Base-by-base conservation (phyloP, 345 rosid species). In the Atalantia buxifolia region DNA sequence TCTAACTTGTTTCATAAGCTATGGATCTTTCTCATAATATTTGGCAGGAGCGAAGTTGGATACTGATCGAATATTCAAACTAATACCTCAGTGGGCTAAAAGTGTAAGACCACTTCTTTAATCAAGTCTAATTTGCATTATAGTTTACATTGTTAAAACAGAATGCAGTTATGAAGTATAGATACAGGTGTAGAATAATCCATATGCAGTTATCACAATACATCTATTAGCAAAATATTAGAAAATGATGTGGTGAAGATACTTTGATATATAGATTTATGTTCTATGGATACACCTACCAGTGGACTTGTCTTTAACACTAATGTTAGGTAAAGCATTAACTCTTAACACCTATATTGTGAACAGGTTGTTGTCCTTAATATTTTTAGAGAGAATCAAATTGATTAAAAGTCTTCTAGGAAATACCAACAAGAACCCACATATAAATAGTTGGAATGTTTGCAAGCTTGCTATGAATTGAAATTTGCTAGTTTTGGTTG, bases 1-100 rank as follows among this genome's bases (percentile, higher is more conserved):
- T 21, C 19, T 28, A n/a, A 38, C 4, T 57, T 19, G 9, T 77
- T 70, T 24, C 68, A 7, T 75, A 71, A 59, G 66, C 69, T 66
- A 59, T 45, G 76, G 64, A 75, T 80, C 74, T 67, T 73, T 66
- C 79, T 50, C 50, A 38, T 67, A 71, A 55, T 64, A 62, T 77
- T 80, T 85, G 79, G 85, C 89, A 90, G 98, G 85, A 73, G 74
- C 86, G 75, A 88, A 87, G 75, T 83, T 88, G 70, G 92, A 86
- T 67, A 78, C 83, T 78, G 95, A 91, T 82, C 84, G 71, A 80
- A 90, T 92, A 80, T 85, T 92, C 76, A 87, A 74, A 81, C 78
- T 95, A 86, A 91, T 88, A 36, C 86, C 91, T 75, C 92, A 92
- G 83, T 95, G 98, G 98, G 90, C 88, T 76, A 84, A 81, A 86